Evolutionary conservation across 495 filamentous ascomycete species (phyloP), one percentile per base, ranked within the genome.

Genomic region (Parachaetomium inaequale): DNA sequence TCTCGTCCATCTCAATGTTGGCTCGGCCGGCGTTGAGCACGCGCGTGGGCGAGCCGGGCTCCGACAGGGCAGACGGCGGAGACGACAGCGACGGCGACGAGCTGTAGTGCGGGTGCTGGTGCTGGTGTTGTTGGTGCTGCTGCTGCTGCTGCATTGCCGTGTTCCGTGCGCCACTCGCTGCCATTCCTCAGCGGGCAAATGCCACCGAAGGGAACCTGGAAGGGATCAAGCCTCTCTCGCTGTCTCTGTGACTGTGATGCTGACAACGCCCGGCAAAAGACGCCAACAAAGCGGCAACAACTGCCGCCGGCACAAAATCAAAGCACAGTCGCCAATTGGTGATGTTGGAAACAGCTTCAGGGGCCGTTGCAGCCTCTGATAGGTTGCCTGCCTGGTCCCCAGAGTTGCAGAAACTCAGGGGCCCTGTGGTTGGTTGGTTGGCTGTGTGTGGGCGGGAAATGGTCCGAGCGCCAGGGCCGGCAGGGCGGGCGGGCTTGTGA

Each of bases 1-100:
- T 74, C 65, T 74, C 72, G 51, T 75, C 73, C 69, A 74, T 74
- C 49, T 71, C 69, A 45, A 72, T 72, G 38, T 72, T 71, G n/a
- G 72, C 72, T 31, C 70, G 59, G 12, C 68, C 70, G 21, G 68
- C 63, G 67, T 73, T 66, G 63, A 70, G 66, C 38, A 71, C 57
- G 28, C 70, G 66, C 7, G 70, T 68, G 29, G 74, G 74, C 0
- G 74, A 74, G 28, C 66, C 66, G 21, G 74, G 74, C 52, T 76
- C 72, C 8, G 72, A 74, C 23, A 74, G 65, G 14, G 69, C 71
- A 12, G 73, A 72, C 8, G 74, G 70, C n/a, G 69, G 68, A 23
- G 74, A 73, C 15, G 74, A 74, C 47, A 76, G 66, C 25, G 69
- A 68, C n/a, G 73, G 68, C 34, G 74, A 74, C 7, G 74, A 73